Conservation (phyloP, 192 early-diverging fungal species). For the Obelidium mucronatum region DNA sequence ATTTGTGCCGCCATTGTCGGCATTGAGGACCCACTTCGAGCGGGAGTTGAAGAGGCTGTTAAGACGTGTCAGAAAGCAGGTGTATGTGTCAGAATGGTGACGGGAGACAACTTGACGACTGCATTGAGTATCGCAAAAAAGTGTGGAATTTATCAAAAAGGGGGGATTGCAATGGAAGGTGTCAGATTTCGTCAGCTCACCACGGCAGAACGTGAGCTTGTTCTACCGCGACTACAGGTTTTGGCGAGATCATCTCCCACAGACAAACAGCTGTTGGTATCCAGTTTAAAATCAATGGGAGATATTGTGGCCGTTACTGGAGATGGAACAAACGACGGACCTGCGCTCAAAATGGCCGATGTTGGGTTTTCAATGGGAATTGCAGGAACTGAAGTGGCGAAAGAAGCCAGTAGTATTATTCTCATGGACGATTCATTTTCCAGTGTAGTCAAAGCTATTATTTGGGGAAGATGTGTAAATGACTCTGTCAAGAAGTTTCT, state of each 20-base stretch:
- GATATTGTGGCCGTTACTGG: conserved; percentile 97
- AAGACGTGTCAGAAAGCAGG: conserved; percentile 79
- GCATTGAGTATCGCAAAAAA: conserved; percentile 67
- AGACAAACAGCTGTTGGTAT: conserved; percentile 89
- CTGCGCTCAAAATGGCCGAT: conserved; percentile 87
- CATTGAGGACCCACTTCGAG: conserved; percentile 88
- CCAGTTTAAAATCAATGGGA: conserved; percentile 70
- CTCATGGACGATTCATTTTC: conserved; percentile 93
- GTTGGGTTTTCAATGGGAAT: conserved; percentile 96
- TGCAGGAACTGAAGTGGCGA: conserved; percentile 95
- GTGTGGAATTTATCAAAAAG: conserved; percentile 50
- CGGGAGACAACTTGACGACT: conserved; percentile 71
- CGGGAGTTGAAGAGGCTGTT: conserved; percentile 82
- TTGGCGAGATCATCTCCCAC: conserved; percentile 87
- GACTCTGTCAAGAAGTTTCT: conserved; percentile 96
- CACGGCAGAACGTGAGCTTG: conserved; percentile 58
- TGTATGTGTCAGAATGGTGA: conserved; percentile 90
- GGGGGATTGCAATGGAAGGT: conserved; percentile 73
- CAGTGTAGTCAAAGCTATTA: conserved; percentile 90
- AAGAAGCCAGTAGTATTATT: conserved; percentile 93
- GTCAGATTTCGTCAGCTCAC: conserved; percentile 77
- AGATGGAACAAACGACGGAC: conserved; percentile 97
- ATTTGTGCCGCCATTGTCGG: conserved; percentile 74
- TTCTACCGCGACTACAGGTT: conserved; percentile 70
- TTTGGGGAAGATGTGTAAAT: conserved; percentile 95